A percentile compares a stretch with the other conserved stretches of the same genome.
Conservation (phyloP, 345 rosid genomes). For the Pseudoturritis turrita region DNA sequence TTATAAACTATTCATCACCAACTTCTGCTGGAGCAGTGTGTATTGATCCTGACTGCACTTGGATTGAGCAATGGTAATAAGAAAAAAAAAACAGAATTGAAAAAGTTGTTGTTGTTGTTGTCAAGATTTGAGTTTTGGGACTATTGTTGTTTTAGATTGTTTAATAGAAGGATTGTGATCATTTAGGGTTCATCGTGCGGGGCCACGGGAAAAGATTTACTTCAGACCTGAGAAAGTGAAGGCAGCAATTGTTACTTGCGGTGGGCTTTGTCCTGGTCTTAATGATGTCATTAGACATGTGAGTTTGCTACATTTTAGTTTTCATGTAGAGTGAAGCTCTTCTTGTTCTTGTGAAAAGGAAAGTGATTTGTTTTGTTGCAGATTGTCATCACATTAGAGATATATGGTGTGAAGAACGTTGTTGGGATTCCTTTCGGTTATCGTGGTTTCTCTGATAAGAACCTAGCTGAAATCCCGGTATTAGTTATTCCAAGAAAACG, state of each 20-base stretch:
- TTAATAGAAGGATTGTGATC: neutral
- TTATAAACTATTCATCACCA: constrained; percentile 59
- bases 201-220: constrained; percentile 82
- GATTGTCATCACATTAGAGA: constrained; percentile 83
- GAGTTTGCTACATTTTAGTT: constrained; percentile 6
- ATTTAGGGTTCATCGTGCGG: constrained; percentile 86
- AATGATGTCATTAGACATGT: constrained; percentile 93
- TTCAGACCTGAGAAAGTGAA: constrained; percentile 84
- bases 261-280: constrained; percentile 95
- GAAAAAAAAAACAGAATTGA: neutral
- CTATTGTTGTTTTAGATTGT: neutral
- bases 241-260: constrained; percentile 89
- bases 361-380: constrained; percentile 26
- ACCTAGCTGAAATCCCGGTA: constrained; percentile 65
- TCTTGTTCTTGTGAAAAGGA: neutral
- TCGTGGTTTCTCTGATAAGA: constrained; percentile 69
- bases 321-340: neutral
- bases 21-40: constrained; percentile 85
- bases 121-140: neutral
- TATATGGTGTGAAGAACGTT: constrained; percentile 76
- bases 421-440: constrained; percentile 90
- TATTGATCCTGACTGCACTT: constrained; percentile 69
- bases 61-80: constrained; percentile 90
- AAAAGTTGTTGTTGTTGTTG: neutral
- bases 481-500: neutral